Evolutionary conservation across 345 rosid genomes (phyloP), one percentile per base, ranked within the genome.

Genomic region (Ricinus communis): DNA sequence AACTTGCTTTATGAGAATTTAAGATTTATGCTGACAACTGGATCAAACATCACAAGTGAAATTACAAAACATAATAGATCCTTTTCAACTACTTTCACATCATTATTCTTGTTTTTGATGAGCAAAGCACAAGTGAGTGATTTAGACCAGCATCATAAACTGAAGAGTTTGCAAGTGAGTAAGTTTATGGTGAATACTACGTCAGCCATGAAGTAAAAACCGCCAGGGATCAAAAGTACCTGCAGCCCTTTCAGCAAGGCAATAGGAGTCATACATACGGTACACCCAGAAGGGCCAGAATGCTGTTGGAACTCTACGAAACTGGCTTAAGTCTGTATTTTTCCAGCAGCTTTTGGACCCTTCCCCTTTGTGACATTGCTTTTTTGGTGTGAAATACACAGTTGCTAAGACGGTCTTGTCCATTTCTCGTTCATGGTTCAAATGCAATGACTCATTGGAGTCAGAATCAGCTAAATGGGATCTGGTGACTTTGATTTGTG

Each of bases 281-380:
- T 89, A 95, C 33, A 89, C 97, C 99, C 99, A 92, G 62, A 70
- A 67, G 28, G 99, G 99, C 94, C 87, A 90, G 84, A 83, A 92
- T 56, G 97, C 89, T 81, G 81, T 87, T 22, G 96, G 74, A 57
- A 73, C 77, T 74, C 71, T 72, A 27, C 82, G 87, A 43, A 88
- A 80, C 53, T 78, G 84, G 75, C 43, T 76, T 51, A 87, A 79
- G 66, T 76, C 79, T 24, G 74, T 66, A 57, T 69, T 73, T 78
- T 65, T 75, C 60, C 68, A 46, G 46, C 45, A 54, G 24, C 78
- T 70, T 61, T 79, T 75, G 65, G 79, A 71, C 62, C 77, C 77
- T 53, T 77, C 66, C 76, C 76, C 78, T 70, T 74, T 77, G 65
- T 69, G 62, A 71, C 74, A 53, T 80, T 54, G 66, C 71, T 71